phyloP scores from a whole-genome alignment of 768 basidiomycete genomes.

The Clavulina sp. region DNA sequence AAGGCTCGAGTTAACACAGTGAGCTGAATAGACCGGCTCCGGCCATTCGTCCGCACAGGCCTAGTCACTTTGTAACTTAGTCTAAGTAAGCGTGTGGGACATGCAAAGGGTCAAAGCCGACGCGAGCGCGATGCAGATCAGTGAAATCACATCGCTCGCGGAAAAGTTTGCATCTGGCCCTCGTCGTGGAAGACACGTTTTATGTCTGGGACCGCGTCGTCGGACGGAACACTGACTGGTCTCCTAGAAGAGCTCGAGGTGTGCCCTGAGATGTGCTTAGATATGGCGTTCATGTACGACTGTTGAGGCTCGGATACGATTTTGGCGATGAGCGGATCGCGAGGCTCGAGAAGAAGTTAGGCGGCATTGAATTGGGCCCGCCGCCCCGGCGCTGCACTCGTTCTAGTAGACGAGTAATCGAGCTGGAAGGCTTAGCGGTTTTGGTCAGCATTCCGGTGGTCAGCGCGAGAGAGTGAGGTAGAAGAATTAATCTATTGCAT shows the following conservation, averaged over 20 bases:
- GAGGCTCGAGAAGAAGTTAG: slow-evolving; percentile 68
- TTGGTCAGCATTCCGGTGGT: too few species aligned
- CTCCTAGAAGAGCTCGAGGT: slow-evolving; percentile 55
- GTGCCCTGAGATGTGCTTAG: slow-evolving; percentile 88
- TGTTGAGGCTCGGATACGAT: slow-evolving; percentile 82
- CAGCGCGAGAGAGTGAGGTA: too few species aligned
- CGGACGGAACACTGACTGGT: slow-evolving; percentile 20
- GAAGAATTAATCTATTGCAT: too few species aligned
- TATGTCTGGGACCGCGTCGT: too few species aligned
- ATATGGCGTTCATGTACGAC: slow-evolving; percentile 89
- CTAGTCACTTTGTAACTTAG: too few species aligned
- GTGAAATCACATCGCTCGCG: slow-evolving; percentile 47
- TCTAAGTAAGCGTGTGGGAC: slow-evolving; percentile 1
- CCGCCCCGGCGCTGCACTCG: slow-evolving; percentile 18
- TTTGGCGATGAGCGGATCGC: slow-evolving; percentile 52
- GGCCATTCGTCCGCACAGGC: slow-evolving; percentile 38
- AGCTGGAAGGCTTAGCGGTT: too few species aligned
- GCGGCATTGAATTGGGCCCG: slow-evolving; percentile 30
- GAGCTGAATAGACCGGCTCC: slow-evolving; percentile 84
- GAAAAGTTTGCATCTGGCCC: slow-evolving; percentile 54
- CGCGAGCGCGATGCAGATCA: slow-evolving; percentile 26
- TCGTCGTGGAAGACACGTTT: slow-evolving; percentile 30
- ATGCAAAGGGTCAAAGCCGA: background rate
- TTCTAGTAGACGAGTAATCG: slow-evolving; percentile 12
- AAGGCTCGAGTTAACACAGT: slow-evolving; percentile 66